These are phyloP conservation scores for Phytophthora chlamydospora DNA, from an alignment of 352 stramenopile genomes.

Conservation along the genomic window DNA sequence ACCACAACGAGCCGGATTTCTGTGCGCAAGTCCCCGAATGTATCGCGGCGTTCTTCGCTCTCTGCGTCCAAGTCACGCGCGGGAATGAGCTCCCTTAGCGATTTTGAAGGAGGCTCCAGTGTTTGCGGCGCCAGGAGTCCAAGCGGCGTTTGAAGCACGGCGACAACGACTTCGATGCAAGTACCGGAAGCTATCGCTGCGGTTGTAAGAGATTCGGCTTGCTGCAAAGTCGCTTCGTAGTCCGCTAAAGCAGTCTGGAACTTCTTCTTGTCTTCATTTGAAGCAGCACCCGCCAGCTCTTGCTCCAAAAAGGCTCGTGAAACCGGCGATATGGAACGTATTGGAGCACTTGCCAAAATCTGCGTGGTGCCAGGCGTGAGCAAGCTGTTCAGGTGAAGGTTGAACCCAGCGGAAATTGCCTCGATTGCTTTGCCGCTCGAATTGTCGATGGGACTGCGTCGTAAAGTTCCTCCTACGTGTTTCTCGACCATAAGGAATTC, in stretches of 20 bases:
- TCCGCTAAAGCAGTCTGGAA: conserved; percentile 65
- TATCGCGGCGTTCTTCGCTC: conserved; percentile 47
- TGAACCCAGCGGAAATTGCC: conserved; percentile 36
- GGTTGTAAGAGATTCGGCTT: conserved; percentile 29
- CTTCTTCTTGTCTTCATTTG: conserved; percentile 82
- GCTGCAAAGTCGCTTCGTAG: conserved; percentile 55
- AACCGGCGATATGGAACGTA: conserved; percentile 39
- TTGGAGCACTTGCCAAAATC: conserved; percentile 8
- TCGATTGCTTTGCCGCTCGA: conserved; percentile 36
- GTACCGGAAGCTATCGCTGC: conserved; percentile 37
- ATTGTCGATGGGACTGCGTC: conserved; percentile 39
- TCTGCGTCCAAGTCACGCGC: conserved; percentile 55
- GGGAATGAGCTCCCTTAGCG: conserved; percentile 60
- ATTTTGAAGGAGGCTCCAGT: conserved; percentile 29
- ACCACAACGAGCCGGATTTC: conserved; percentile 69
- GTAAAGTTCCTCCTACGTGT: conserved; percentile 35
- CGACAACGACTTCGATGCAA: conserved; percentile 30
- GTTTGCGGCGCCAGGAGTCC: conserved; percentile 43
- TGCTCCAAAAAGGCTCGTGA: conserved; percentile 62
- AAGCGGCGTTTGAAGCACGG: conserved; percentile 46
- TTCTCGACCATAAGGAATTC: conserved; percentile 66
- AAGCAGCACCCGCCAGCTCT: conserved; percentile 48
- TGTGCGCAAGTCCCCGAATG: conserved; percentile 48
- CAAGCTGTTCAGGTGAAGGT: conserved; percentile 47
- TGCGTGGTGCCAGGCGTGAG: conserved; percentile 36